These are phyloP conservation scores for Leptomonas seymouri DNA, from an alignment of 208 protist species.

Conservation along the genomic window DNA sequence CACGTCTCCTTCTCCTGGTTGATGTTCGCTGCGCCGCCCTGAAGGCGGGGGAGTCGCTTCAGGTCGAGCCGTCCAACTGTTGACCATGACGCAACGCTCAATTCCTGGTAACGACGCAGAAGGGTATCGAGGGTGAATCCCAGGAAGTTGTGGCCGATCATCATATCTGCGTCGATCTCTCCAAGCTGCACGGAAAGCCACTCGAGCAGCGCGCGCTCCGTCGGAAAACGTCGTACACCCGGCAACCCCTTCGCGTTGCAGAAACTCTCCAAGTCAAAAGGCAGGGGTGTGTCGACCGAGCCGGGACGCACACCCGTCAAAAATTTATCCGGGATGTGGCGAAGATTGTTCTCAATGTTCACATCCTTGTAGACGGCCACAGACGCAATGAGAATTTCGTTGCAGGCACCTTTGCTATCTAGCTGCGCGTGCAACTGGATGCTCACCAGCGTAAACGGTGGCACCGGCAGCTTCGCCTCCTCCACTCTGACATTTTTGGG, in stretches of 20 bases:
- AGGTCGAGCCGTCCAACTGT: conserved; percentile 89
- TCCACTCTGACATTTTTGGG: conserved; percentile 77
- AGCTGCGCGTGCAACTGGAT: conserved; percentile 92
- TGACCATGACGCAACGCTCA: conserved; percentile 92
- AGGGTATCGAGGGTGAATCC: conserved; percentile 97
- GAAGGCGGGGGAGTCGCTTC: conserved; percentile 71
- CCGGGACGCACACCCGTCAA: conserved; percentile 68
- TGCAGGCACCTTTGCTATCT: conserved; percentile 60
- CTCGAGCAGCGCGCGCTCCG: conserved; percentile 82
- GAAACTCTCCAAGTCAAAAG: conserved; percentile 80
- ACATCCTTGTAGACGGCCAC: conserved; percentile 83
- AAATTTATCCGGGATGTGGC: conserved; percentile 44
- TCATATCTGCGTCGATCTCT: conserved; percentile 94
- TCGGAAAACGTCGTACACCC: conserved; percentile 57
- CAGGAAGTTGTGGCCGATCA: conserved; percentile 98
- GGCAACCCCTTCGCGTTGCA: conserved; percentile 72
- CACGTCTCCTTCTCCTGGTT: conserved; percentile 87
- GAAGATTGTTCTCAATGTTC: conserved; percentile 64
- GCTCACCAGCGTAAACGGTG: conserved; percentile 86
- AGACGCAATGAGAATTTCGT: conserved; percentile 93
- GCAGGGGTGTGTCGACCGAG: conserved; percentile 41
- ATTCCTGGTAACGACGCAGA: conserved; percentile 93
- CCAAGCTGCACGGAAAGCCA: conserved; percentile 81
- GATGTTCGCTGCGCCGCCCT: conserved; percentile 17
- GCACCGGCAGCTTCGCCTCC: conserved; percentile 57